Base-by-base conservation (phyloP, 164 flowering plant genomes). In the Malania oleifera region DNA sequence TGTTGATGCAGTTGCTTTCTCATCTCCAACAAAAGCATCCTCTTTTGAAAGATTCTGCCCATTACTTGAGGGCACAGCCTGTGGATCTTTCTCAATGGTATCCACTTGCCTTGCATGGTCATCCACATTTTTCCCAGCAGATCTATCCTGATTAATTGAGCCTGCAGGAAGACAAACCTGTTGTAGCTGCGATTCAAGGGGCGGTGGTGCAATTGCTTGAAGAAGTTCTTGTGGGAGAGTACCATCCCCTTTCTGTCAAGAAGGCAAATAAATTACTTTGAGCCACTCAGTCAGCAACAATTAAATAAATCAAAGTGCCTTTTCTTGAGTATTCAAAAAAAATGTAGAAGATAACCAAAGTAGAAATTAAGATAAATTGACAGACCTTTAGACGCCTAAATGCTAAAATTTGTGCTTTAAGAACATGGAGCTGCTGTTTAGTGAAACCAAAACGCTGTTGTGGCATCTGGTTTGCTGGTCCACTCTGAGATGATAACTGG, bases 381-480 rank as follows among this genome's bases (percentile, higher is more conserved):
- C 65, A 60, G 27, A 91, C 99, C 97, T 95, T 95, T 50, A 95
- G 56, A 41, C 96, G 86, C 68, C 96, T 83, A 74, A 95, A 91
- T 62, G 96, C 99, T 45, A 91, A 72, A 61, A 91, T 95, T 65
- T 95, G 99, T 19, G 97, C 99, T 70, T 91, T 95, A 22, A 95
- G 90, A 56, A 91, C 97, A 82, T 91, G 99, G 57, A 87, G 82
- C 65, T 95, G 99, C 71, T 91, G 95, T 68, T 91, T 91, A 5
- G 96, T 95, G 64, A 91, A 95, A 44, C 91, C 97, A 54, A 61
- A 28, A 11, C 62, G 81, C 49, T 70, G 90, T 34, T 77, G 87
- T 39, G 71, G 61, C 39, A 29, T 35, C 64, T 75, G 90, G 49
- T 62, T 25, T 7, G 57, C 52, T 12, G 73, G 50, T 34, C 73